phyloP scores from a whole-genome alignment of 352 stramenopile species.

The Globisporangium cederbergense region DNA sequence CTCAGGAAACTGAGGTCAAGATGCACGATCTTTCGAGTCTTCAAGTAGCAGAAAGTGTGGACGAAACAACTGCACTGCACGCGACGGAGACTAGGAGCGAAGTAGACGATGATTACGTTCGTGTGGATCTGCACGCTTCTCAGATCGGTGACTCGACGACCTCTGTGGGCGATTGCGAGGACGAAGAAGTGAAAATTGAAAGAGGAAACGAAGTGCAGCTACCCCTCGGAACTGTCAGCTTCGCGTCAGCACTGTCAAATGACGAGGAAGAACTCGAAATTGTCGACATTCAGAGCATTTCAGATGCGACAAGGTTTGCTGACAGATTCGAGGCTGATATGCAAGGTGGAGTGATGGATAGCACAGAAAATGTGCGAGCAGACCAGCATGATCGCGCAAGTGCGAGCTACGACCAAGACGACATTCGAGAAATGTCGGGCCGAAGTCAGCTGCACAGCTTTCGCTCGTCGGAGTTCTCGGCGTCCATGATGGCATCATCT shows the following conservation, averaged over 20 bases:
- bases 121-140: neutral
- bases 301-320: neutral
- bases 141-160: neutral
- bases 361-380: neutral
- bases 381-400: neutral
- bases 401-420: neutral
- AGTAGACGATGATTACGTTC: neutral
- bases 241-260: neutral
- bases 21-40: neutral
- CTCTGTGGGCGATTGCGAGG: neutral
- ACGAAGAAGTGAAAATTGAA: neutral
- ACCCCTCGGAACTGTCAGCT: neutral
- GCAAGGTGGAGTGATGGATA: neutral
- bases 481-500: conserved; percentile 35
- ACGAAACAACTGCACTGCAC: neutral
- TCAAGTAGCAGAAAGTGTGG: neutral
- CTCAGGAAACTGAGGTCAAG: neutral
- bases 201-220: neutral
- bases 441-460: neutral
- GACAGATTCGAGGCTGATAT: neutral
- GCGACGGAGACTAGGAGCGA: neutral
- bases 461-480: conserved; percentile 10
- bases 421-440: neutral
- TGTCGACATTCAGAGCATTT: conserved; percentile 4
- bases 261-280: conserved; percentile 11